Evolutionary conservation across 1,139 yeast genomes (phyloP), one percentile per base, ranked within the genome.

Genomic region (Kodamaea derodonti): DNA sequence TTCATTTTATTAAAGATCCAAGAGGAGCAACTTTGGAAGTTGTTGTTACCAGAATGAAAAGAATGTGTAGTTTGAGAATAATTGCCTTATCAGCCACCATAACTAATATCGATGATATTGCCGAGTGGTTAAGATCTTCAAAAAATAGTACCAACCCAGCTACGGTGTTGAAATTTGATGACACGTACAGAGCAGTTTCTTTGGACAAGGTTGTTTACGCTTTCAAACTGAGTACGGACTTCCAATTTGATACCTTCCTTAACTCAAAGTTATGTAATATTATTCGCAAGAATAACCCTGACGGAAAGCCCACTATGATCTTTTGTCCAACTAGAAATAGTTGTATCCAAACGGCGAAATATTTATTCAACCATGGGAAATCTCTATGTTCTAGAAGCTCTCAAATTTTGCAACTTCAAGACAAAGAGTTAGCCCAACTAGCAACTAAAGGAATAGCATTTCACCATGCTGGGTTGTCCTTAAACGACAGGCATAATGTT

Each of bases 391-490:
- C 10, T 4, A 6, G 17, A 10, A 18, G 13, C n/a, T 6, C 13
- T 6, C 17, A 26, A 5, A 23, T 15, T 23, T 23, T 24, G 11
- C 7, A 22, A 12, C 37, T 45, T 4, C 47, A 47, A 27, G 68
- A 63, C 22, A 55, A 48, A 32, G 70, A 63, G 4, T 40, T 69
- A n/a, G 27, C 29, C 2, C 41, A 33, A 2, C 27, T 60, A 13
- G 51, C 49, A 3, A 41, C 42, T 2, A 42, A 47, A 1, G 80
- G 80, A 0, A 57, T 77, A 16, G 78, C 74, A 0, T 75, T 60
- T 39, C 83, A 78, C 43, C 80, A 78, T 53, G 84, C 84, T 1
- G 84, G 84, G 0, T 53, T 78, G 29, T 52, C 68, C 3, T 42
- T 53, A 30, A 54, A 51, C 2, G 83, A 78, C 45, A 54, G 83